Conservation (phyloP, 495 filamentous ascomycete species). For the Penicillium coprophilum region DNA sequence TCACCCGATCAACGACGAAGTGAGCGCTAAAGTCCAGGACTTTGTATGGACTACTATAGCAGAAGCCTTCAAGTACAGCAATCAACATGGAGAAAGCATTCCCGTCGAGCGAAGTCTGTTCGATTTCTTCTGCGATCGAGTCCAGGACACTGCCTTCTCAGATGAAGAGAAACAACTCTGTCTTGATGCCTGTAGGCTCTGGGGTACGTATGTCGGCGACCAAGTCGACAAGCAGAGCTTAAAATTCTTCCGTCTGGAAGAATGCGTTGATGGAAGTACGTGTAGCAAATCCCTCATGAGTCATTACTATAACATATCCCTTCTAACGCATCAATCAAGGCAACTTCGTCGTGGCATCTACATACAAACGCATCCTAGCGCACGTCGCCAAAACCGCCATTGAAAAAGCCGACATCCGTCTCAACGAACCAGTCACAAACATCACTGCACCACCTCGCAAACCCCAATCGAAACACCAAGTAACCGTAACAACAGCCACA, state of each 20-base stretch:
- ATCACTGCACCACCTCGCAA: conserved; percentile 41
- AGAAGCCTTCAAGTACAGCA: conserved; percentile 78
- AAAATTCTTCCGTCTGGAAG: conserved; percentile 93
- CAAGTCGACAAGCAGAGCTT: conserved; percentile 75
- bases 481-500: conserved; percentile 56
- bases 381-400: conserved; percentile 63
- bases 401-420: conserved; percentile 61
- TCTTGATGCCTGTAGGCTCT: conserved; percentile 67
- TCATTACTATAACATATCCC: neutral
- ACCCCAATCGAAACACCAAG: conserved; percentile 21
- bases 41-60: conserved; percentile 78
- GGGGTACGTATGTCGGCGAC: conserved; percentile 88
- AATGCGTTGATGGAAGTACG: conserved; percentile 85
- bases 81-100: conserved; percentile 62
- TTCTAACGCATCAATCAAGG: conserved; percentile 47
- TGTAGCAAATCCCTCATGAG: conserved; percentile 1
- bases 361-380: conserved; percentile 74
- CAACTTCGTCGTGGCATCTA: conserved; percentile 85
- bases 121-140: conserved; percentile 71
- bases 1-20: conserved; percentile 48
- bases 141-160: conserved; percentile 54
- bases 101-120: conserved; percentile 64
- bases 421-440: conserved; percentile 51
- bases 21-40: conserved; percentile 55
- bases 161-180: conserved; percentile 51